A percentile compares a stretch with the other conserved stretches of the same genome.
Conservation (phyloP, 805 yeast species). For the Candida easanensis region DNA sequence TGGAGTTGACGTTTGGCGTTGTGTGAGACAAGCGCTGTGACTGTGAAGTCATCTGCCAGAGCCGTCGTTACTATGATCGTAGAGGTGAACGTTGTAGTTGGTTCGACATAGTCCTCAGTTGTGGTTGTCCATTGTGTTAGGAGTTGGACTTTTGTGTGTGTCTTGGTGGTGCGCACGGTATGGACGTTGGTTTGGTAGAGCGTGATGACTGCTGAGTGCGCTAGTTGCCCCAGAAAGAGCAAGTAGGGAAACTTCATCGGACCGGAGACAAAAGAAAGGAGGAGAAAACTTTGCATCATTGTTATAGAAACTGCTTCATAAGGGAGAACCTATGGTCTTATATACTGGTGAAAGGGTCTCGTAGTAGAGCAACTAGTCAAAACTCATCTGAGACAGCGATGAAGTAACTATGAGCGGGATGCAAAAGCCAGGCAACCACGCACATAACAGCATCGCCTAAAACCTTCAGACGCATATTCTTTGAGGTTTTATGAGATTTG, state of each 20-base stretch:
- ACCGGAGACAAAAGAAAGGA: not conserved
- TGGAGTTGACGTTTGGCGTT: conserved; percentile 56
- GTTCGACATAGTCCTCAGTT: conserved; percentile 5
- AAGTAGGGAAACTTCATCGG: not conserved
- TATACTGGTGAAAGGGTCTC: no score
- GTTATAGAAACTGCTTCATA: no score
- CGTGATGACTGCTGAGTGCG: conserved; percentile 1
- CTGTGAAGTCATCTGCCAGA: conserved; percentile 2
- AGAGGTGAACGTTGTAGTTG: conserved; percentile 20
- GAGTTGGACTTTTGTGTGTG: conserved; percentile 1
- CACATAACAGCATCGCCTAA: no score
- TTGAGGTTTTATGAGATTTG: no score
- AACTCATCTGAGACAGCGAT: no score
- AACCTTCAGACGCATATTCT: no score
- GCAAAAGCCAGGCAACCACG: no score
- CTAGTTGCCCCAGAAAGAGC: not conserved
- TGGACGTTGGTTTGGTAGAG: conserved; percentile 9
- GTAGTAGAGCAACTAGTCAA: no score
- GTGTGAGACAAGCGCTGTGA: conserved; percentile 35
- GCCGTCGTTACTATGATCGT: conserved; percentile 19
- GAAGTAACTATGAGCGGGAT: no score
- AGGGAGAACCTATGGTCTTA: no score
- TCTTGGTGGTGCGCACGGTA: conserved; percentile 3
- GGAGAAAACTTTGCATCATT: no score
- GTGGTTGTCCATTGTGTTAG: conserved; percentile 15